Base-by-base conservation (phyloP, 1,139 yeast species). In the Lipomyces yarrowii region DNA sequence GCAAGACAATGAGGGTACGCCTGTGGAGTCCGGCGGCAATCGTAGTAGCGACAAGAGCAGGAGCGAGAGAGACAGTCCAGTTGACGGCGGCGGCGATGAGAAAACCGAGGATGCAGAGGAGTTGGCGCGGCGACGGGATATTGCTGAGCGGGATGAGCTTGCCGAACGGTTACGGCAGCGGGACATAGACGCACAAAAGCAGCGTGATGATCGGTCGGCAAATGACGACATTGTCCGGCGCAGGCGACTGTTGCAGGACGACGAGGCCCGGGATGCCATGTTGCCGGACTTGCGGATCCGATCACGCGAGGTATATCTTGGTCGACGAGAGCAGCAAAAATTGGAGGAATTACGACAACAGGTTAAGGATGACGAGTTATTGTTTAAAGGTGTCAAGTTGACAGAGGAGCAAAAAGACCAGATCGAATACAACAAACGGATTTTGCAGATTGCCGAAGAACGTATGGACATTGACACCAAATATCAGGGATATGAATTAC, bases 401-500 rank as follows among this genome's bases (percentile, higher is more conserved):
- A 79, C 86, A 1, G 71, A 74, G 18, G 74, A 76, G 56, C 91
- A 89, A 71, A 84, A 79, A 61, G 75, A 80, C 32, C 90, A 88
- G 60, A 81, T 81, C 66, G 79, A 79, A 53, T 78, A 83, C 75
- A 89, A 84, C 71, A 80, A 81, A 69, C 85, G 81, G 70, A 81
- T 80, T 59, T 77, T 82, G 57, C 78, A 75, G 33, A 75, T 82
- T 33, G 79, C 84, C 56, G 74, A 77, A 58, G 83, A 80, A 69
- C 80, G 84, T 67, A 77, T 78, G 70, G 73, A 73, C 13, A 73
- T 79, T 2, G 82, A 80, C 46, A 73, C 76, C 11, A 75, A 72
- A 2, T 73, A 71, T 4, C 75, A 76, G 2, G 82, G 80, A 1
- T 88, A 86, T 71, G 77, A 79, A n/a, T 71, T 87, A 37, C 90